These are phyloP conservation scores for Neonectria neomacrospora DNA, from an alignment of 2,329 filamentous ascomycete genomes.

Conservation along the genomic window DNA sequence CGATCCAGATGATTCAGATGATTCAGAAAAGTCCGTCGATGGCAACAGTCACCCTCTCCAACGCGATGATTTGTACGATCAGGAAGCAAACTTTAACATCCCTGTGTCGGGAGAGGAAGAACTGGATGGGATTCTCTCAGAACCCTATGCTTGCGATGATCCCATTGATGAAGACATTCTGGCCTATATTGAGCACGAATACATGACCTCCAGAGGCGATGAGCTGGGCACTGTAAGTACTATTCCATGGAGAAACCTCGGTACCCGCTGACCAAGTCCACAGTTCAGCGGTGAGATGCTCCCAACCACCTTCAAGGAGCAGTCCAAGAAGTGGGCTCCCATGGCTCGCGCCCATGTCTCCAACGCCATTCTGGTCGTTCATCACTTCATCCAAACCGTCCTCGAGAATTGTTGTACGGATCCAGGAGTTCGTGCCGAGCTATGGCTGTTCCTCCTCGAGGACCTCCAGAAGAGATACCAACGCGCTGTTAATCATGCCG, in stretches of 20 bases:
- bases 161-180: constrained; percentile 50
- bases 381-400: constrained; percentile 60
- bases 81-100: constrained; percentile 13
- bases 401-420: constrained; percentile 59
- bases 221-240: constrained; percentile 62
- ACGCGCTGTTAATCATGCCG: constrained; percentile 58
- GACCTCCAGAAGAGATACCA: constrained; percentile 58
- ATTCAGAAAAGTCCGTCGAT: too few species aligned
- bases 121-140: constrained; percentile 43
- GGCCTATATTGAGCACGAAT: constrained; percentile 50
- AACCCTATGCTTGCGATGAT: constrained; percentile 32
- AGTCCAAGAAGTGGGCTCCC: constrained; percentile 63
- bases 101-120: constrained; percentile 29
- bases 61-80: constrained; percentile 33
- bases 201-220: constrained; percentile 56
- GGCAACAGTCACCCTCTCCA: background rate
- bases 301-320: constrained; percentile 60
- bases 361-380: constrained; percentile 61
- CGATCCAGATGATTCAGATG: too few species aligned
- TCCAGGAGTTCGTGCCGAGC: constrained; percentile 50
- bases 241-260: too few species aligned
- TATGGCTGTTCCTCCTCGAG: constrained; percentile 59
- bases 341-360: constrained; percentile 62
- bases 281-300: constrained; percentile 55
- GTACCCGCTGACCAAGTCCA: background rate